phyloP scores from a whole-genome alignment of 169 alveolate species.

The Cryptosporidium meleagridis region DNA sequence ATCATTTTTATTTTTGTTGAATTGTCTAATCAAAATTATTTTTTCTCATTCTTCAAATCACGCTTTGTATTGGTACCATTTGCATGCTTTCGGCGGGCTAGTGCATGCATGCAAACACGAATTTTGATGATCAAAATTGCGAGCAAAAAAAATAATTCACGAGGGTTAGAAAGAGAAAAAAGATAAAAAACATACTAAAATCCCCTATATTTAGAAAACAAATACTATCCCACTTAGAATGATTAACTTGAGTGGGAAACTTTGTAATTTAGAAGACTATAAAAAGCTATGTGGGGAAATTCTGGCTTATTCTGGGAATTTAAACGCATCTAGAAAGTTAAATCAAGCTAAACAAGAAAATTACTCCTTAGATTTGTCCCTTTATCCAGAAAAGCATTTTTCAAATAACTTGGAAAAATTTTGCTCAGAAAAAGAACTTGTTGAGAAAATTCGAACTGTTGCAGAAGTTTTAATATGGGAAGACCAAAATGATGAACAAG shows the following conservation, averaged over 20 bases:
- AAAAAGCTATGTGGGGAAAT: not conserved
- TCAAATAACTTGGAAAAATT: not conserved
- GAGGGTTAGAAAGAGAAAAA: no score
- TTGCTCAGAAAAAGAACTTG: not conserved
- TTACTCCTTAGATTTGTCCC: not conserved
- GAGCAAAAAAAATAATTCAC: not conserved
- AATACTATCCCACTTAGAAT: not conserved
- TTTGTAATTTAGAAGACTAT: not conserved
- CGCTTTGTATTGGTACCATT: not conserved
- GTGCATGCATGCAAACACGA: not conserved
- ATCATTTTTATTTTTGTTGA: no score
- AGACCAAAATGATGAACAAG: conserved; percentile 56
- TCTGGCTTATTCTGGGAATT: not conserved
- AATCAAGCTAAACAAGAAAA: not conserved
- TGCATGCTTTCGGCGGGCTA: not conserved
- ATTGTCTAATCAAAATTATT: not conserved
- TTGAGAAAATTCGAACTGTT: conserved; percentile 40
- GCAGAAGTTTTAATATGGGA: conserved; percentile 69
- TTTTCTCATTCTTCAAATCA: not conserved
- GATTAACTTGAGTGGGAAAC: not conserved
- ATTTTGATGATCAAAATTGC: not conserved
- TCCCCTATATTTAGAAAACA: no score
- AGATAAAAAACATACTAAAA: not conserved
- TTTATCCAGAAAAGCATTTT: not conserved
- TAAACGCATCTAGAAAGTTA: not conserved